Evolutionary conservation across 2,329 filamentous ascomycete species (phyloP).

Genomic region (Didymella glomerata): DNA sequence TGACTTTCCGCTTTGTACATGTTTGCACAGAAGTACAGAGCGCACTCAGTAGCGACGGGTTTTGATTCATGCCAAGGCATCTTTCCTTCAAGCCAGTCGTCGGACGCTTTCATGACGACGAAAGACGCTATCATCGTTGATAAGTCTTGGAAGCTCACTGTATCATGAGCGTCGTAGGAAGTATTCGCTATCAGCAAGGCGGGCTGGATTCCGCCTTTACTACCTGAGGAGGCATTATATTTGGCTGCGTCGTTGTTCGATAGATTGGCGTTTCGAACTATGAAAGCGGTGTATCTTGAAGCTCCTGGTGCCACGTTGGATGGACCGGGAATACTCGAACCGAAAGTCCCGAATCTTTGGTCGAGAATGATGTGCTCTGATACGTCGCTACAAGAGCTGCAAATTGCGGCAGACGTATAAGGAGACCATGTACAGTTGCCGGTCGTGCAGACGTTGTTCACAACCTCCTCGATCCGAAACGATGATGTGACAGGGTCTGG

Average conservation of each 20-base stretch:
- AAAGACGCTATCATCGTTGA: constrained; percentile 9
- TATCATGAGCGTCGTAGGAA: constrained; percentile 1
- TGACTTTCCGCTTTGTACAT: background rate
- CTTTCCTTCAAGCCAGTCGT: constrained; percentile 13
- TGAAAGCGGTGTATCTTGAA: background rate
- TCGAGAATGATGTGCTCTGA: background rate
- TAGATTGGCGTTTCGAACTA: background rate
- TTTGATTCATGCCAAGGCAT: constrained; percentile 5
- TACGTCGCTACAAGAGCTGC: constrained; percentile 20
- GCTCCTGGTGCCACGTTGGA: too few relatives aligned
- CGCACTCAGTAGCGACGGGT: constrained; percentile 16
- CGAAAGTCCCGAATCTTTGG: too few relatives aligned
- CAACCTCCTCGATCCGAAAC: background rate
- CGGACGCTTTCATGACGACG: background rate
- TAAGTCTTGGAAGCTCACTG: constrained; percentile 4
- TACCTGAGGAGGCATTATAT: too few relatives aligned
- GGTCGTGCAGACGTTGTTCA: constrained; percentile 8
- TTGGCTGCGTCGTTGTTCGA: background rate
- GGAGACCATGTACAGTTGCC: constrained; percentile 24
- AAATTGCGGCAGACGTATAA: constrained; percentile 20
- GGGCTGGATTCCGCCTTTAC: too few relatives aligned
- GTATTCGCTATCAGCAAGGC: constrained; percentile 7
- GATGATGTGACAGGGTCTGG: background rate
- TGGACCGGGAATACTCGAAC: too few relatives aligned
- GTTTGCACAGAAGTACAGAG: constrained; percentile 4